Evolutionary conservation across 2,329 filamentous ascomycete genomes (phyloP), one percentile per base, ranked within the genome.

Genomic region (Hypoxylon sp.): DNA sequence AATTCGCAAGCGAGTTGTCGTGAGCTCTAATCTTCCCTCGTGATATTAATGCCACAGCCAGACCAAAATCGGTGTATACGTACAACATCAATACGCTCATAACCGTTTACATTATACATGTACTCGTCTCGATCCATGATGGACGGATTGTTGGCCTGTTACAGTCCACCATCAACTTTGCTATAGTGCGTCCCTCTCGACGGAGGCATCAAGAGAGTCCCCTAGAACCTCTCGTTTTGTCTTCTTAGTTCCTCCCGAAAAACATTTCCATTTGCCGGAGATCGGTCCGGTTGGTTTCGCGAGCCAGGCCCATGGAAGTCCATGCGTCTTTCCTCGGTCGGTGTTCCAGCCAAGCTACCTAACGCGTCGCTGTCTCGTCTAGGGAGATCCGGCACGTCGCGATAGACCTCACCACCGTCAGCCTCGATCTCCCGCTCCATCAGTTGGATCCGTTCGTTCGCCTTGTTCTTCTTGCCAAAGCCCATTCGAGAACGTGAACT

Each of bases 191-290:
- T 29, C 46, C 31, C 37, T 19, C 32, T 21, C 15, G 47, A 32
- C 29, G 21, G 10, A 32, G 24, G 52, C 15, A 13, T 54, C 19
- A 57, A 56, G 19, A 61, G 27, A 48, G 19, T 37, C 19, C 13
- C 61, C 65, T 77, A 79, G 42, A 72, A 67, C 51, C 82, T 80
- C 74, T 82, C 80, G 10, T 84, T 75, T 76, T 87, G 85, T 71
- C 85, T 81, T 65, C 74, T 78, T 70, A 87, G 63, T 78, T 87
- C 85, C 3, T 86, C 84, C 0, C 84, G 79, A 75, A 87, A 87
- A 5, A 79, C 75, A 57, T 87, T 87, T 7, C 58, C 61, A 19
- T 63, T 60, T 17, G 48, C 52, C n/a, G 17, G 59, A 19, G 58
- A 39, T 42, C 48, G 61, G 27, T 65, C 51, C 8, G 48, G 56